A percentile compares a stretch with the other conserved stretches of the same genome.
Evolutionary conservation across 2,329 filamentous ascomycete genomes (phyloP).

Genomic region (Penicillium thymicola): DNA sequence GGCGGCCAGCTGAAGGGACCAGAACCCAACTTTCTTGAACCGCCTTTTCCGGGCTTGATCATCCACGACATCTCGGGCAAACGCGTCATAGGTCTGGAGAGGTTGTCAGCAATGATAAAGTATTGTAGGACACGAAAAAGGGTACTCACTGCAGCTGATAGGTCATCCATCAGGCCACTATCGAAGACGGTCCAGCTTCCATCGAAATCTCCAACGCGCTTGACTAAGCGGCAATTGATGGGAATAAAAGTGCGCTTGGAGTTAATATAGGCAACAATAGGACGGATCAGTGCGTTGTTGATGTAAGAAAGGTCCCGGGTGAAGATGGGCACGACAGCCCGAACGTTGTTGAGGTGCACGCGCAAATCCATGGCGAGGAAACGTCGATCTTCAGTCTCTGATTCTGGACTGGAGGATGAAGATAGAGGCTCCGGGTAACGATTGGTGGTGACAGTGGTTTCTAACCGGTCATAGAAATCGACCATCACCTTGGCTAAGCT

Average conservation of each 20-base stretch:
- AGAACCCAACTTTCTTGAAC: conserved; percentile 93
- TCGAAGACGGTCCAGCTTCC: conserved; percentile 94
- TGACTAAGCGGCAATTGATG: conserved; percentile 90
- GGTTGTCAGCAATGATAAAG: conserved; percentile 6
- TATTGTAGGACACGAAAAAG: neutral
- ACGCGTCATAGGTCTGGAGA: conserved; percentile 77
- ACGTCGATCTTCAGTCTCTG: conserved; percentile 55
- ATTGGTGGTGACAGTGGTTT: conserved; percentile 83
- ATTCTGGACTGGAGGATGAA: conserved; percentile 20
- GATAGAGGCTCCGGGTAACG: conserved; percentile 47
- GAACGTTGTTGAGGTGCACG: conserved; percentile 93
- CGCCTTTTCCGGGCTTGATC: conserved; percentile 80
- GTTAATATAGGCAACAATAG: conserved; percentile 98
- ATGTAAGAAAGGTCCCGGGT: conserved; percentile 89
- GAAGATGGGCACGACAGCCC: conserved; percentile 88
- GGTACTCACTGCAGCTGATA: conserved; percentile 69
- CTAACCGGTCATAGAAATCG: conserved; percentile 95
- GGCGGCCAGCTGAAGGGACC: conserved; percentile 87
- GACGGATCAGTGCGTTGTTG: conserved; percentile 90
- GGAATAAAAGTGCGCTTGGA: conserved; percentile 92
- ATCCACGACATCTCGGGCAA: conserved; percentile 85
- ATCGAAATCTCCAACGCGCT: conserved; percentile 83
- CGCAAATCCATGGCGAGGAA: conserved; percentile 91
- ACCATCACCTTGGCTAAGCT: conserved; percentile 90
- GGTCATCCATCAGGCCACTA: conserved; percentile 87